Evolutionary conservation across 306 rosid genomes (phyloP).

Genomic region (Quercus mongolica): DNA sequence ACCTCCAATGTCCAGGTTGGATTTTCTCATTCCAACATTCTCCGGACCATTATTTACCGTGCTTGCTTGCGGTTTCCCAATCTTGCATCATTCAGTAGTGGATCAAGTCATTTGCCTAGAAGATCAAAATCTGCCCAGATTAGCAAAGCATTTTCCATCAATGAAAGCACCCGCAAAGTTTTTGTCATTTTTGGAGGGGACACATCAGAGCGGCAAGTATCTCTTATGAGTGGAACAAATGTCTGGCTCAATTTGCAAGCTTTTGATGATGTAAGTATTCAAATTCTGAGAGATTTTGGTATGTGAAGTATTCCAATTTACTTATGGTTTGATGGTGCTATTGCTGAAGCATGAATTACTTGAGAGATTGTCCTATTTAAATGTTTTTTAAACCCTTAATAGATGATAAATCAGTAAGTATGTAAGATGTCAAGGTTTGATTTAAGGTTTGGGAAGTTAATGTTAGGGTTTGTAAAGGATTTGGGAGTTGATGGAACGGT

Average conservation of each 20-base stretch:
- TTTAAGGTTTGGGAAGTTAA: too few species aligned
- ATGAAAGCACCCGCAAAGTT: constrained; percentile 52
- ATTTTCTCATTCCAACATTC: constrained; percentile 88
- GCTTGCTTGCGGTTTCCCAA: constrained; percentile 79
- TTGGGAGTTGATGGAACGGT: too few species aligned
- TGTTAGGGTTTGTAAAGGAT: too few species aligned
- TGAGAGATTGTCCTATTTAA: background rate
- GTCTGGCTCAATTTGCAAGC: constrained; percentile 97
- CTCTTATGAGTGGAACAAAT: constrained; percentile 98
- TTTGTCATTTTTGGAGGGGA: constrained; percentile 94
- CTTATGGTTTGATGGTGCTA: background rate
- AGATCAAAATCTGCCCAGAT: constrained; percentile 33
- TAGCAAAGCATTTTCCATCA: constrained; percentile 35
- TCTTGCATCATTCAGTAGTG: constrained; percentile 51
- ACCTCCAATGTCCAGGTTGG: constrained; percentile 66
- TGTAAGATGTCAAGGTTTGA: too few species aligned
- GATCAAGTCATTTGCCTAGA: constrained; percentile 38
- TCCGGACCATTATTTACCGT: constrained; percentile 70
- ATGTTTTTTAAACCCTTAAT: background rate
- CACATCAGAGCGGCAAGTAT: constrained; percentile 97
- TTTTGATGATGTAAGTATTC: constrained; percentile 76
- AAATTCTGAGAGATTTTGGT: constrained; percentile 12
- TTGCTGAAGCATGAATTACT: constrained; percentile 3
- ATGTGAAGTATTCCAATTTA: constrained; percentile 4
- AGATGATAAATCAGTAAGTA: background rate